These are phyloP conservation scores for Eucalyptus shirleyi DNA, from an alignment of 345 rosid species.

Conservation along the genomic window DNA sequence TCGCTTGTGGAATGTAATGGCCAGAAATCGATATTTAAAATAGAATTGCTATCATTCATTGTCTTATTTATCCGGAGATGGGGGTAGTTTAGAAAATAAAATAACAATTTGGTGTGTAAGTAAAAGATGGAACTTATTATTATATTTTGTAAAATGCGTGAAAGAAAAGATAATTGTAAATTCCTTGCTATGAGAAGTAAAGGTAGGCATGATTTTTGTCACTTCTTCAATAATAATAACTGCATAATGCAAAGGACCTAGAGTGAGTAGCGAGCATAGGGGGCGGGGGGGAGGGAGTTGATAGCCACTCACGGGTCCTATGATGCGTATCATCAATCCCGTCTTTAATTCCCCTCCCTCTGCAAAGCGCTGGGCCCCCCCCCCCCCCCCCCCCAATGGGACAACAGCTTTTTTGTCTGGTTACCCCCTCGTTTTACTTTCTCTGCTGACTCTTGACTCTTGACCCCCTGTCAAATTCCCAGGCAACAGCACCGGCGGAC, in stretches of 20 bases:
- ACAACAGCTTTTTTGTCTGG: neutral
- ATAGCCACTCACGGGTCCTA: neutral
- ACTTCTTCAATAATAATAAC: neutral
- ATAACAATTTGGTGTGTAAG: too few species aligned
- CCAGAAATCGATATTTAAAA: too few species aligned
- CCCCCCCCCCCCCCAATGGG: neutral
- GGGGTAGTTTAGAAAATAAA: too few species aligned
- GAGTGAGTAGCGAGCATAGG: neutral
- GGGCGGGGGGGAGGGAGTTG: neutral
- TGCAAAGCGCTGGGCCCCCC: neutral
- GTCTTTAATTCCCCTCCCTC: neutral
- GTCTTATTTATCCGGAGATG: too few species aligned
- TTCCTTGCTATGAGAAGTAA: neutral
- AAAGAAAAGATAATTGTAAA: neutral
- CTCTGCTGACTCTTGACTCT: neutral
- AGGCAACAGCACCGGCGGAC: neutral
- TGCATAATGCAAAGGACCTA: neutral
- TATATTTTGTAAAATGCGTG: neutral
- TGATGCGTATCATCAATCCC: neutral
- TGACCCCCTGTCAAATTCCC: neutral
- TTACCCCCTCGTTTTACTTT: neutral
- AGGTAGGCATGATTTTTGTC: neutral
- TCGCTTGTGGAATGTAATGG: accelerated
- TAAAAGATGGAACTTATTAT: neutral
- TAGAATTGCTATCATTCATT: too few species aligned